phyloP scores from a whole-genome alignment of 176 grass and related monocot species.

The Oryza glumipatula region DNA sequence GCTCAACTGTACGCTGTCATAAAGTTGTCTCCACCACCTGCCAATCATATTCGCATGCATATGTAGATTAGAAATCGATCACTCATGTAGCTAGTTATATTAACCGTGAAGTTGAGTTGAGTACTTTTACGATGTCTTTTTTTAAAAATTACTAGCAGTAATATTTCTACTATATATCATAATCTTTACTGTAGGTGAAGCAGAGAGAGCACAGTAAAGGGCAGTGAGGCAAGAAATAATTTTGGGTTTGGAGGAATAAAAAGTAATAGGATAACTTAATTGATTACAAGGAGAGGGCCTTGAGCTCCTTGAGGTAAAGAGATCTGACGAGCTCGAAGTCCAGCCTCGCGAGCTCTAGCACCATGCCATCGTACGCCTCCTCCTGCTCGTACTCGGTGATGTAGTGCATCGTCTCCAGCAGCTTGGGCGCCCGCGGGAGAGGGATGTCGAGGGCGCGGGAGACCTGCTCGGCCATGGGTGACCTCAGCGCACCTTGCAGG shows the following conservation, averaged over 20 bases:
- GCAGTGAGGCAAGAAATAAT: too few species aligned
- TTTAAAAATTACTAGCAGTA: too few species aligned
- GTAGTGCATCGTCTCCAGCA: not conserved
- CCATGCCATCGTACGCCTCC: not conserved
- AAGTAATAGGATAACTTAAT: too few species aligned
- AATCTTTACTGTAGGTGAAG: too few species aligned
- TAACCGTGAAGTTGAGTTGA: too few species aligned
- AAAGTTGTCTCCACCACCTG: constrained; percentile 38
- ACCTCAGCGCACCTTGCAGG: not conserved
- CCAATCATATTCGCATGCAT: too few species aligned
- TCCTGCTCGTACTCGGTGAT: not conserved
- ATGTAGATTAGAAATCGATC: too few species aligned
- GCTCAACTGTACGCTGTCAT: not conserved
- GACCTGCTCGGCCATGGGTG: not conserved
- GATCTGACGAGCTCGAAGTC: not conserved
- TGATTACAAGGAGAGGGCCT: not conserved
- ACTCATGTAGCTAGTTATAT: too few species aligned
- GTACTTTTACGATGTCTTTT: too few species aligned
- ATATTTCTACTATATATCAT: too few species aligned
- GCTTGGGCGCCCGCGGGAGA: not conserved
- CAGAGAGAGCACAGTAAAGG: too few species aligned
- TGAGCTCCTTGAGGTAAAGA: constrained; percentile 27
- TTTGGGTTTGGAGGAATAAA: too few species aligned
- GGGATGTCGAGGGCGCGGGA: constrained; percentile 1
- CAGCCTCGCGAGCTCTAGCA: not conserved